These are phyloP conservation scores for Trichophyton benhamiae DNA, from an alignment of 2,329 filamentous ascomycete species.

Conservation along the genomic window DNA sequence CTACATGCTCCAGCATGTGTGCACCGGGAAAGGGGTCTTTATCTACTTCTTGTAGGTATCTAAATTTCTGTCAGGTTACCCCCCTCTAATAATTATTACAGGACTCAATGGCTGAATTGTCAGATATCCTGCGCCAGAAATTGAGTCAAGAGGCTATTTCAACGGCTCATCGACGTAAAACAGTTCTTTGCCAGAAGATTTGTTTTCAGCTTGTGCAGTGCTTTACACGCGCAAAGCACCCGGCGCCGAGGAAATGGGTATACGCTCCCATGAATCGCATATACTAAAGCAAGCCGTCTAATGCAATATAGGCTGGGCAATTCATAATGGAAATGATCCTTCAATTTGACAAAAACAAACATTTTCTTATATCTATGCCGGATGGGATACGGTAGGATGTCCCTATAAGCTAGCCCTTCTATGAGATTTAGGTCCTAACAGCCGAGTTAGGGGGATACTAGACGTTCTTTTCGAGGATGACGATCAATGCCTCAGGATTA, in stretches of 20 bases:
- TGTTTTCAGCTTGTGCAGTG: conserved; percentile 6
- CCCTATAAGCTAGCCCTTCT: background rate
- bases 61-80: background rate
- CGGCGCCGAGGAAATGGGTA: conserved; percentile 15
- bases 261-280: background rate
- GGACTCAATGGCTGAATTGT: conserved; percentile 11
- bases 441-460: conserved; percentile 6
- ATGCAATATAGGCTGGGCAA: conserved; percentile 17
- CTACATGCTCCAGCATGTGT: conserved; percentile 9
- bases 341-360: conserved; percentile 9
- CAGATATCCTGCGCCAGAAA: background rate
- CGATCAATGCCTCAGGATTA: conserved; percentile 14
- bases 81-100: background rate
- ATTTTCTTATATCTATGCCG: background rate
- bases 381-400: conserved; percentile 1
- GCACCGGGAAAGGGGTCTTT: conserved; percentile 12
- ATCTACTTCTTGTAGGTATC: conserved; percentile 12
- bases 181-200: conserved; percentile 9
- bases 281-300: conserved; percentile 6
- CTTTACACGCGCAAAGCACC: conserved; percentile 5
- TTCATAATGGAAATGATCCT: conserved; percentile 16
- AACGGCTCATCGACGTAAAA: conserved; percentile 11
- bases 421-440: background rate
- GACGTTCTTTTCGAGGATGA: conserved; percentile 10
- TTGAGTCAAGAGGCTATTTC: background rate